phyloP scores from a whole-genome alignment of 495 filamentous ascomycete species.

The Aspergillus nanangensis region DNA sequence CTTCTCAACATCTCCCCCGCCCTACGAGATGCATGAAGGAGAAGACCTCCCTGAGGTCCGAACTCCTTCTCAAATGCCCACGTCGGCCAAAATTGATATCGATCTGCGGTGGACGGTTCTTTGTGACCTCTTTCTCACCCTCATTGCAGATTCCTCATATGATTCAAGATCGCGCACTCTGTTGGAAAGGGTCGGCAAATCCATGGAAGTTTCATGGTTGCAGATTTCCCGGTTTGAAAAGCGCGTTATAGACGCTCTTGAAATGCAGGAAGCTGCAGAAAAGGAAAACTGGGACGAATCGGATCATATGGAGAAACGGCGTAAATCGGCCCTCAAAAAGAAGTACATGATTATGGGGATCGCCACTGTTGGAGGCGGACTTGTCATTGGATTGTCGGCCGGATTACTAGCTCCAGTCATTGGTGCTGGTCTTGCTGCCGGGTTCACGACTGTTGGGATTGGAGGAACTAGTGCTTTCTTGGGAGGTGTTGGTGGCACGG shows the following conservation, averaged over 20 bases:
- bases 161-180: conserved; percentile 84
- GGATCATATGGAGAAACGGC: conserved; percentile 85
- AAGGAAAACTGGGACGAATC: conserved; percentile 98
- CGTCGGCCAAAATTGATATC: conserved; percentile 82
- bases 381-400: conserved; percentile 94
- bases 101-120: conserved; percentile 97
- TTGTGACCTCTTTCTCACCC: conserved; percentile 90
- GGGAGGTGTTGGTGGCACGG: conserved; percentile 87
- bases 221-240: conserved; percentile 98
- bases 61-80: conserved; percentile 75
- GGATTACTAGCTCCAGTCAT: conserved; percentile 91
- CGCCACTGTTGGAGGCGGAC: conserved; percentile 89
- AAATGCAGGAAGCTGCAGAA: conserved; percentile 90
- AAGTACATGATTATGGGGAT: conserved; percentile 94
- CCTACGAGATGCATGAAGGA: conserved; percentile 66
- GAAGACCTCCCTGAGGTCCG: conserved; percentile 70
- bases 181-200: conserved; percentile 75
- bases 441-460: conserved; percentile 92
- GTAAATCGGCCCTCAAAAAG: conserved; percentile 72
- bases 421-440: conserved; percentile 88
- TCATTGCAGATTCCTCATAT: conserved; percentile 93
- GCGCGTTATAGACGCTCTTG: conserved; percentile 90
- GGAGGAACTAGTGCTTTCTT: conserved; percentile 85
- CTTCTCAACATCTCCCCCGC: conserved; percentile 54
- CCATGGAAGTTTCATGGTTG: conserved; percentile 78